Evolutionary conservation across 1,284 basidiomycete species (phyloP).

Genomic region (Malassezia obtusa): DNA sequence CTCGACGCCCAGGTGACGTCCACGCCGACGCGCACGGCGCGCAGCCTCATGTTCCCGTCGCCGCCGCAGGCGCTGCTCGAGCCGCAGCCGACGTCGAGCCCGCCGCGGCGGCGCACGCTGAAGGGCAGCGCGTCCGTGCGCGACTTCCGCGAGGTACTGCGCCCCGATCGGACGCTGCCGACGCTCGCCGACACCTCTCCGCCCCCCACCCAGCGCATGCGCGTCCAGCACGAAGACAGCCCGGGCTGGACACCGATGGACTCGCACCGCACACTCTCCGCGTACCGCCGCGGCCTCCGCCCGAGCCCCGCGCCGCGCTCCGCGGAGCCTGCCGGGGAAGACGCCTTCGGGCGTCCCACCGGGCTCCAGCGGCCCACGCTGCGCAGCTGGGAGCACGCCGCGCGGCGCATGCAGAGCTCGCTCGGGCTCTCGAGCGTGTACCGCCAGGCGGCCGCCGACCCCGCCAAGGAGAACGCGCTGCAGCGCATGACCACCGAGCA

Average conservation of each 20-base stretch:
- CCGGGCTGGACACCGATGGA: constrained; percentile 7
- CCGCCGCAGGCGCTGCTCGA: constrained; percentile 2
- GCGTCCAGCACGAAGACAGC: not conserved
- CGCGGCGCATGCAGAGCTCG: constrained; percentile 18
- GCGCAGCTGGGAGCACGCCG: not conserved
- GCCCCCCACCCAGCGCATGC: not conserved
- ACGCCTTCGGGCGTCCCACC: constrained; percentile 13
- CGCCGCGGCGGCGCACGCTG: constrained; percentile 1
- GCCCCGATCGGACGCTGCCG: constrained; percentile 6
- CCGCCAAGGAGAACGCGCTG: not conserved
- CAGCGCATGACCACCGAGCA: constrained; percentile 4
- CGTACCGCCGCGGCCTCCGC: constrained; percentile 33
- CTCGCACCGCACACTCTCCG: constrained; percentile 38
- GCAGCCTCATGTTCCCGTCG: not conserved
- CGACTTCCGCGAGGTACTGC: constrained; percentile 12
- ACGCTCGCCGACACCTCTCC: constrained; percentile 2
- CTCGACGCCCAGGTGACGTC: constrained; percentile 19
- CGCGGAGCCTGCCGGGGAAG: not conserved
- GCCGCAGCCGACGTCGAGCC: constrained; percentile 1
- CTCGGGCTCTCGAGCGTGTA: constrained; percentile 12
- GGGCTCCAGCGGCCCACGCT: constrained; percentile 2
- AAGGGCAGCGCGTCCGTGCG: constrained; percentile 16
- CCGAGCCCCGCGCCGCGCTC: not conserved
- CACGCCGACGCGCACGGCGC: constrained; percentile 11
- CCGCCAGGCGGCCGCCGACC: constrained; percentile 1